Conservation (phyloP, 2,329 filamentous ascomycete species). For the Pezicula neosporulosa region DNA sequence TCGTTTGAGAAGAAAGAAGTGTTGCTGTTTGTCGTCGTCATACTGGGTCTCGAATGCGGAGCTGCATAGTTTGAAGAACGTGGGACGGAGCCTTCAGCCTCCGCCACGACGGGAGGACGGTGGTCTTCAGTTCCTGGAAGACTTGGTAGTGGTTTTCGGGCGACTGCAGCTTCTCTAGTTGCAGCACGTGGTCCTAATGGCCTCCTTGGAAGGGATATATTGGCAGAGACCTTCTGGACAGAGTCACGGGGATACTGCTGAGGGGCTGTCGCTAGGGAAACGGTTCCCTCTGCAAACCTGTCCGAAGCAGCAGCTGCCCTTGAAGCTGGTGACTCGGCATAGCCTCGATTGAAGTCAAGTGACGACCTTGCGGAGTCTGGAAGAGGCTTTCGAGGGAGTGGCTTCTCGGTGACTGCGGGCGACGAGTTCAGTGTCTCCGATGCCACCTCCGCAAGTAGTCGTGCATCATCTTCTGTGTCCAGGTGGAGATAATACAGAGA, state of each 20-base stretch:
- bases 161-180: conserved; percentile 6
- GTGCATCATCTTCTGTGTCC: conserved; percentile 56
- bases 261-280: background rate
- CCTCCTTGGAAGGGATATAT: conserved; percentile 4
- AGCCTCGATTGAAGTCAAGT: conserved; percentile 10
- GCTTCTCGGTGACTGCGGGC: conserved; percentile 9
- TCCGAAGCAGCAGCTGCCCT: background rate
- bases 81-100: conserved; percentile 1
- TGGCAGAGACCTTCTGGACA: background rate
- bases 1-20: background rate
- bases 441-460: conserved; percentile 30
- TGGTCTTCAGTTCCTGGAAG: background rate
- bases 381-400: conserved; percentile 27
- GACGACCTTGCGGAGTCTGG: conserved; percentile 22
- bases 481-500: conserved; percentile 92
- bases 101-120: background rate
- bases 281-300: background rate
- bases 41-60: background rate
- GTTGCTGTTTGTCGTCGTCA: conserved; percentile 3
- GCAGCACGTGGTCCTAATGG: conserved; percentile 17
- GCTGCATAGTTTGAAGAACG: background rate
- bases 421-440: conserved; percentile 5
- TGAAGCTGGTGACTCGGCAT: background rate
- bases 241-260: background rate
- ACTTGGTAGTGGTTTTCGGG: conserved; percentile 14